Base-by-base conservation (phyloP, 2,329 filamentous ascomycete species). In the Colletotrichum tropicicola region DNA sequence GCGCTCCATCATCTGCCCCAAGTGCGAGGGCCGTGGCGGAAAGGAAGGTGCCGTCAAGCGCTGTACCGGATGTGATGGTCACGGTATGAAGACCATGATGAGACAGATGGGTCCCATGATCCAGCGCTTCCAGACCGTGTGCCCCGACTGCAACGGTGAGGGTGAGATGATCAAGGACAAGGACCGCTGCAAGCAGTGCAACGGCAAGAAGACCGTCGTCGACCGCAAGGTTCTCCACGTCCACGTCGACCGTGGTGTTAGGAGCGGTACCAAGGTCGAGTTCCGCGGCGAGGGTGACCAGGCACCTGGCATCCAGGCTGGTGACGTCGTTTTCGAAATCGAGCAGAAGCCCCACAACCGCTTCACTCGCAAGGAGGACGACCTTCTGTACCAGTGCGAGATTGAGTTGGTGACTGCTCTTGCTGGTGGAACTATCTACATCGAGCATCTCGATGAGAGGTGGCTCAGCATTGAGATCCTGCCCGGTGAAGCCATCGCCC, bases 31-130 rank as follows among this genome's bases (percentile, higher is more conserved):
- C 68, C 89, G 94, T 65, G 96, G 96, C 75, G 96, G 96, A 70
- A 99, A 99, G 85, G 95, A 98, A 70, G 96, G 96, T 69, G 93
- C 96, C n/a, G 95, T 98, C 70, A 95, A 94, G 84, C 92, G 92
- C 74, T 99, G 96, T 81, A 77, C 88, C 41, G 92, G 93, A 75
- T 99, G 96, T 79, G 93, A 97, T 74, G 96, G 96, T 70, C 89
- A 92, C 69, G 96, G 96, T 80, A 97, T 98, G 92, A 98, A 98
- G 91, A 98, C 93, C 41, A 98, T 99, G 95, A 98, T 99, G 96
- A 92, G 97, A 77, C 96, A 99, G 83, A 98, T 99, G 94, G 96
- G 96, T 54, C 96, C 96, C 65, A 99, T 99, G 96, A 98, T 99
- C 73, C 97, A 99, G 84, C 93, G 96, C 63, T 99, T 99, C 89